Conservation (phyloP, 2,329 filamentous ascomycete genomes). For the Thelonectria rubi region DNA sequence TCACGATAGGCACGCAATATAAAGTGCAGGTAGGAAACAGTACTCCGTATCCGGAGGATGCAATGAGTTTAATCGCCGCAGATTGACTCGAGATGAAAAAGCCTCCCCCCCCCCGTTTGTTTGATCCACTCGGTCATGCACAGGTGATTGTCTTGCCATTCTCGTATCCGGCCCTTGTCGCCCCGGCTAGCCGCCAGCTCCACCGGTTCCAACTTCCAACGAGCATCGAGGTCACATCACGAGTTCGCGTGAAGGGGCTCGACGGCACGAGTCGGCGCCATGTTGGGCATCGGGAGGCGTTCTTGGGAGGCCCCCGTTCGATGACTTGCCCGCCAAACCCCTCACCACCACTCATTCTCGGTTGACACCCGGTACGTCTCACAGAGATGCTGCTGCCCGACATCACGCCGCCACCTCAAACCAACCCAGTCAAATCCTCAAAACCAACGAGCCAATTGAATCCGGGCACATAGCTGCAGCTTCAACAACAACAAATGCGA, state of each 20-base stretch:
- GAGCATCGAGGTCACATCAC: too few species aligned
- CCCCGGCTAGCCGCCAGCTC: neutral
- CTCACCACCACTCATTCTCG: neutral
- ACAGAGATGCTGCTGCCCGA: neutral
- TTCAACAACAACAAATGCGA: neutral
- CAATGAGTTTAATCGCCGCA: neutral
- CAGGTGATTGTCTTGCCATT: slow-evolving; percentile 1
- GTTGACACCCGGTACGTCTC: neutral
- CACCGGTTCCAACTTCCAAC: neutral
- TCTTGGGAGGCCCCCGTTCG: neutral
- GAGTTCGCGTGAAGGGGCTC: too few species aligned
- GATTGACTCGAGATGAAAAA: too few species aligned
- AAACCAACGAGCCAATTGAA: neutral
- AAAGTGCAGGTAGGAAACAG: too few species aligned
- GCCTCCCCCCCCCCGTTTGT: neutral
- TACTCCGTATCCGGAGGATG: neutral
- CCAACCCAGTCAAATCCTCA: neutral
- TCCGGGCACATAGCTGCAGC: neutral
- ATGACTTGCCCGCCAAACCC: neutral
- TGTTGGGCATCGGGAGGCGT: too few species aligned
- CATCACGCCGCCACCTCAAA: neutral
- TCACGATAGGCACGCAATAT: too few species aligned
- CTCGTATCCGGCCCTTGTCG: neutral
- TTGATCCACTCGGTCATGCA: neutral
- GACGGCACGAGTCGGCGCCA: too few species aligned